These are phyloP conservation scores for Chalara sp. DNA, from an alignment of 2,329 filamentous ascomycete species.

Conservation along the genomic window DNA sequence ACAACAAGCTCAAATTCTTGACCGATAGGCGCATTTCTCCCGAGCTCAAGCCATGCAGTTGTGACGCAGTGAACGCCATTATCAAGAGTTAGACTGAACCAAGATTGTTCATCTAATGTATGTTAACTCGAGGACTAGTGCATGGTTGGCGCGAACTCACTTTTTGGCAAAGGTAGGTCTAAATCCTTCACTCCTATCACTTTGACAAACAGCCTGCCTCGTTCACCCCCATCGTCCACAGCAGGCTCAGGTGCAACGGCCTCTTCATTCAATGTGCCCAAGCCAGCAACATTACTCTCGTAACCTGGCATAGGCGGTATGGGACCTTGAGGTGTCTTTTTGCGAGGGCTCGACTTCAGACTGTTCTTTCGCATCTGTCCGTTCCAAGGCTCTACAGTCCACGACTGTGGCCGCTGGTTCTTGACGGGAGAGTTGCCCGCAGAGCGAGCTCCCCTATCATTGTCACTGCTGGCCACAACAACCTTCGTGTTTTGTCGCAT, in stretches of 20 bases:
- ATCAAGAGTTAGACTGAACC: slow-evolving; percentile 95
- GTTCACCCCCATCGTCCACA: slow-evolving; percentile 73
- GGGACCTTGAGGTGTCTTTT: slow-evolving; percentile 40
- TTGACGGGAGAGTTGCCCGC: slow-evolving; percentile 66
- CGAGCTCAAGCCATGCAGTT: slow-evolving; percentile 89
- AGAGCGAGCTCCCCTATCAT: slow-evolving; percentile 56
- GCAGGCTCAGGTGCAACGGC: slow-evolving; percentile 39
- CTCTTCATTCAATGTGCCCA: slow-evolving; percentile 60
- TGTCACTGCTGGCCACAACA: slow-evolving; percentile 72
- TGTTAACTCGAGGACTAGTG: slow-evolving; percentile 19
- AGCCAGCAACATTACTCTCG: slow-evolving; percentile 62
- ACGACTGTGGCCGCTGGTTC: slow-evolving; percentile 77
- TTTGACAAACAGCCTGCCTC: slow-evolving; percentile 92
- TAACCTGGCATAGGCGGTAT: slow-evolving; percentile 83
- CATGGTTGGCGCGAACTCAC: slow-evolving; percentile 46
- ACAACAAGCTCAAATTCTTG: slow-evolving; percentile 98
- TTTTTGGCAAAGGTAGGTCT: slow-evolving; percentile 82
- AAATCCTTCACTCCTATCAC: slow-evolving; percentile 97
- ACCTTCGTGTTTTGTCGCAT: slow-evolving; percentile 99
- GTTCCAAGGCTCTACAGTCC: slow-evolving; percentile 98
- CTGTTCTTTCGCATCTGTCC: slow-evolving; percentile 63
- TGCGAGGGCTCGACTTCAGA: slow-evolving; percentile 42
- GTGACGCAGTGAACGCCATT: slow-evolving; percentile 98
- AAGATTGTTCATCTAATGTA: slow-evolving; percentile 70
- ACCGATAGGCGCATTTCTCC: slow-evolving; percentile 86